Base-by-base conservation (phyloP, 2,329 filamentous ascomycete species). In the Aspergillaceae sp. region DNA sequence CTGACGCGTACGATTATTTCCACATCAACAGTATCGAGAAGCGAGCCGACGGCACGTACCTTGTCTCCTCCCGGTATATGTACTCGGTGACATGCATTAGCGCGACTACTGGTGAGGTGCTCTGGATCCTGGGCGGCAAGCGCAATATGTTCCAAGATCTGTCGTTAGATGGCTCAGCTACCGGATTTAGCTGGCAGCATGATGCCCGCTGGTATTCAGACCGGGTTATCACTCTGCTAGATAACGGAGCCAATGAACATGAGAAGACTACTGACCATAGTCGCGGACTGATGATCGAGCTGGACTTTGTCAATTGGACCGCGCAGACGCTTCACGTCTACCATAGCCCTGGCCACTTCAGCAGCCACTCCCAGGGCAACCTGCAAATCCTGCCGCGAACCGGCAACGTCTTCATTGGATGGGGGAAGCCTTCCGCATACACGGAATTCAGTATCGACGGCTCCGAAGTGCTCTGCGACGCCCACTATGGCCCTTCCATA, bases 1-100 rank as follows among this genome's bases (percentile, higher is more conserved):
- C 69, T 3, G 77, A 69, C 33, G 56, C 70, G 3, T 78, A 69
- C 61, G 76, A 78, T 54, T 78, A 72, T 54, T 76, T 76, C 55
- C 74, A 78, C 56, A 68, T 78, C 55, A 78, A 77, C 58, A 74
- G 71, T 37, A 64, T 76, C 46, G 71, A 74, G 57, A 76, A 76
- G 57, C 68, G 74, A 51, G 52, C 59, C 7, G 59, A 68, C 2
- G 73, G 68, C 9, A 64, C 65, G 44, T 70, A 70, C 42, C 54
- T 70, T 8, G 56, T 74, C 34, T 74, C 69, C 3, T 61, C 65
- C 1, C 68, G 74, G 10, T 67, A 63, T 32, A 53, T 54, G 10
- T 56, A 62, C 36, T 50, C 52, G 3, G 44, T 78, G 42, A 67
- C 65, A 27, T 53, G 52, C 33, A 50, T 56, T 45, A 46, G 49